Base-by-base conservation (phyloP, 106 monocot species). In the Narthecium ossifragum region DNA sequence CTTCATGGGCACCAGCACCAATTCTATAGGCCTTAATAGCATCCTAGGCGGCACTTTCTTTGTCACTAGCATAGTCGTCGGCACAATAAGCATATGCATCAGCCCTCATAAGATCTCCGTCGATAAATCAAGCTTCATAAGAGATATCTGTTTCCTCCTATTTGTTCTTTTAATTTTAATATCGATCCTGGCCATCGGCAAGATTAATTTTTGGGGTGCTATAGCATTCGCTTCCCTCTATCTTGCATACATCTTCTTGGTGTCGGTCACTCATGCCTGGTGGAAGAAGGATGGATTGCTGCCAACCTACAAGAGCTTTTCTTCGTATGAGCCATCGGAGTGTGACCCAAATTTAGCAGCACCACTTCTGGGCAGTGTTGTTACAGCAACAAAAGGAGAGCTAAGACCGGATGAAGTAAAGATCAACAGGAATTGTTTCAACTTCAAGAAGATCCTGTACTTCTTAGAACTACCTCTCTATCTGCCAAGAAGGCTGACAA, bases 401-500 rank as follows among this genome's bases (percentile, higher is more conserved):
- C 15, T 15, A 43, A 1, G 9, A 43, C 43, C 14, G 4, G 43
- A 4, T 43, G 43, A 43, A 18, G 18, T 4, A 7, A 43, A 43
- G 43, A 55, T 18, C 32, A 43, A n/a, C n/a, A n/a, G n/a, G n/a
- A n/a, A n/a, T n/a, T 31, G 26, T 21, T 13, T 24, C 17, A 12
- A 18, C 33, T 8, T 51, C 3, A 9, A 45, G 1, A 38, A 14
- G 36, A 0, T 71, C 6, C 28, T 79, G 21, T 56, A 17, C 30
- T 32, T 72, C 3, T 23, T 84, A 0, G 75, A 73, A 20, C 34
- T 79, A 6, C 75, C 84, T 11, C 71, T 84, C 9, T 54, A 60
- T 51, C 61, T 84, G 14, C 79, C 79, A n/a, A 63, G 79, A 66
- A 52, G 72, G 32, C n/a, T 84, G 13, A 84, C 84, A 9, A 84